A percentile compares a stretch with the other conserved stretches of the same genome.
These are phyloP conservation scores for Trifolium pratense DNA, from an alignment of 306 rosid genomes.

Conservation along the genomic window DNA sequence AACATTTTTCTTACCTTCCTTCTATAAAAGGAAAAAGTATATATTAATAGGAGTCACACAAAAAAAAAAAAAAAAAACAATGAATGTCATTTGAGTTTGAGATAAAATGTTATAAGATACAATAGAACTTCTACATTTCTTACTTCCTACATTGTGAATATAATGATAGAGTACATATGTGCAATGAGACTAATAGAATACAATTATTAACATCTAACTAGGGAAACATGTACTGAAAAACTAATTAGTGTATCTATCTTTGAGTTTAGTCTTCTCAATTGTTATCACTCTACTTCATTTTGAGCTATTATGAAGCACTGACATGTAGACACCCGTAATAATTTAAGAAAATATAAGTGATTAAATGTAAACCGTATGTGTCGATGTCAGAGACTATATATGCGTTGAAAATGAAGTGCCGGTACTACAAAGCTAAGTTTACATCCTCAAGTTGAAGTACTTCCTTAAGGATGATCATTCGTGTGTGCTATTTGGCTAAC, in stretches of 20 bases:
- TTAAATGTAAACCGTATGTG: not conserved
- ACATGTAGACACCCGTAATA: not conserved
- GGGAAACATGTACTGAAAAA: slow-evolving; percentile 21
- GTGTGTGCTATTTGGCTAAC: not conserved
- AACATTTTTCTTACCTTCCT: too few species aligned
- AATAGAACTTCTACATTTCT: not conserved
- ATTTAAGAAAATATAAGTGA: not conserved
- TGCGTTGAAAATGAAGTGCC: not conserved
- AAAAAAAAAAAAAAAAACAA: too few species aligned
- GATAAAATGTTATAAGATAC: too few species aligned
- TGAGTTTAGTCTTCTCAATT: slow-evolving; percentile 16
- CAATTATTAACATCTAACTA: slow-evolving; percentile 28
- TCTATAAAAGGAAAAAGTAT: too few species aligned
- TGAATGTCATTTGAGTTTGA: too few species aligned
- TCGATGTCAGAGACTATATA: not conserved
- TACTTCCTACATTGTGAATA: slow-evolving; percentile 16
- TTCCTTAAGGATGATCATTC: slow-evolving; percentile 28
- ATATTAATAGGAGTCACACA: too few species aligned
- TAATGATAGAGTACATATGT: slow-evolving; percentile 11
- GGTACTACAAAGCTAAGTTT: not conserved
- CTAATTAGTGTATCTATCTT: slow-evolving; percentile 22
- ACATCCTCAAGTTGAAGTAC: slow-evolving; percentile 23
- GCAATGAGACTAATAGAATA: slow-evolving; percentile 29
- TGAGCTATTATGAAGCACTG: not conserved
- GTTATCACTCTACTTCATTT: not conserved